Conservation (phyloP, 1,284 basidiomycete species). For the Melampsora americana region DNA sequence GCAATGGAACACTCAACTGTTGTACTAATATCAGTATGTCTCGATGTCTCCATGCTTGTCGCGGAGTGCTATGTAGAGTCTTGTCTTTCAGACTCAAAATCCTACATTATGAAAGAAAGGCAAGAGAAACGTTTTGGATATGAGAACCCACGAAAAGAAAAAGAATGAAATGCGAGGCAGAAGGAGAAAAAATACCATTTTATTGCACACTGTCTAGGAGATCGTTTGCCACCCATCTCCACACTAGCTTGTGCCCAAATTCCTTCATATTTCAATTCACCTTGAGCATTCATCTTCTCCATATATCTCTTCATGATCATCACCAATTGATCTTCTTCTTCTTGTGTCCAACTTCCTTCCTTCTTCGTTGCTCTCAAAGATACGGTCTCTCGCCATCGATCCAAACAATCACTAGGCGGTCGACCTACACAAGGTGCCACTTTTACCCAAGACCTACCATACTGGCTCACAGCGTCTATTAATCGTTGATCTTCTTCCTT, state of each 20-base stretch:
- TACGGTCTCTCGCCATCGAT: conserved; percentile 75
- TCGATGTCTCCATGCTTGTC: conserved; percentile 68
- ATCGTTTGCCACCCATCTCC: conserved; percentile 69
- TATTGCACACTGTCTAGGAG: conserved; percentile 73
- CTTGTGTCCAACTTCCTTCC: conserved; percentile 66
- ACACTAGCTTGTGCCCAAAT: conserved; percentile 74
- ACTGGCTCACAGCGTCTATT: conserved; percentile 64
- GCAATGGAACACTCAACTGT: conserved; percentile 60
- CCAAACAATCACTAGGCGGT: conserved; percentile 72
- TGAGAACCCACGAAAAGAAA: not conserved
- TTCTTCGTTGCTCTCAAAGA: conserved; percentile 62
- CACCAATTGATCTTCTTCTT: conserved; percentile 69
- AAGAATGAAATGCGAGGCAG: not conserved
- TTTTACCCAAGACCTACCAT: conserved; percentile 75
- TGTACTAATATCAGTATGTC: conserved; percentile 74
- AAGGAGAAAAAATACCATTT: conserved; percentile 63
- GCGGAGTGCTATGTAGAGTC: conserved; percentile 67
- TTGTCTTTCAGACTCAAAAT: conserved; percentile 69
- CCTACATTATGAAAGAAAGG: conserved; percentile 58
- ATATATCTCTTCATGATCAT: conserved; percentile 62
- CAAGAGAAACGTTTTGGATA: conserved; percentile 17
- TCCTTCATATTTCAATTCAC: conserved; percentile 67
- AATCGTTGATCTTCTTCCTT: conserved; percentile 66
- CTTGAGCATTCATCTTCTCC: conserved; percentile 60
- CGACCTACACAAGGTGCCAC: conserved; percentile 67